Percentiles rank a stretch among this genome's conserved stretches.
These are phyloP conservation scores for Ligustrum vulgare DNA, from an alignment of 257 asterid species.

Conservation along the genomic window DNA sequence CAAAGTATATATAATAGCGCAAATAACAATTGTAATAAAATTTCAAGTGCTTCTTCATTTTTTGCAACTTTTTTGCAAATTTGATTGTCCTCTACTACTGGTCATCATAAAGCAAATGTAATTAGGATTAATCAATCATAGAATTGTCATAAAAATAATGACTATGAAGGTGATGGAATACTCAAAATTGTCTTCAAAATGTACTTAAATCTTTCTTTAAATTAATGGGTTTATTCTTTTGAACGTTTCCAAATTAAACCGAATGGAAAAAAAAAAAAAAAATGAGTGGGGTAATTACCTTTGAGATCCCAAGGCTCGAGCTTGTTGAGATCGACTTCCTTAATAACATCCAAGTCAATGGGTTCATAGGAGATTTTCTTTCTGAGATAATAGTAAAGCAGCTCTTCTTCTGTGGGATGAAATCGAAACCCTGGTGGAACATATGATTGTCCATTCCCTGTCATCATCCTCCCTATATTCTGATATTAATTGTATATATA, in stretches of 20 bases:
- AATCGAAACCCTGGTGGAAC: slow-evolving; percentile 90
- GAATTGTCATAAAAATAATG: too few relatives aligned
- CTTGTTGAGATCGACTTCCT: slow-evolving; percentile 87
- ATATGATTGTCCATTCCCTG: slow-evolving; percentile 40
- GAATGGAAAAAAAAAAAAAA: neutral
- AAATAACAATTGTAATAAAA: too few relatives aligned
- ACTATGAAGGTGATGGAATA: too few relatives aligned
- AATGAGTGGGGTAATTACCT: slow-evolving; percentile 37
- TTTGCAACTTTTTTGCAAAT: too few relatives aligned
- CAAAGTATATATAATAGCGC: too few relatives aligned
- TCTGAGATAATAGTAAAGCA: slow-evolving; percentile 69
- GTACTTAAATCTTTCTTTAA: neutral
- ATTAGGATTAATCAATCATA: neutral
- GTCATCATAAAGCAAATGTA: neutral
- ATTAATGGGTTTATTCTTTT: neutral
- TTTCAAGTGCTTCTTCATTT: too few relatives aligned
- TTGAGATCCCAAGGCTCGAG: slow-evolving; percentile 96
- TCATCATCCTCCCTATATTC: slow-evolving; percentile 37
- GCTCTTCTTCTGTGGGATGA: slow-evolving; percentile 86
- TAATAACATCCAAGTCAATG: slow-evolving; percentile 70
- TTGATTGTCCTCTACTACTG: too few relatives aligned
- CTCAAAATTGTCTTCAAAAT: neutral
- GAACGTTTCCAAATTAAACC: neutral
- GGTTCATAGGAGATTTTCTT: slow-evolving; percentile 82
- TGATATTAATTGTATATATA: neutral